Conservation (phyloP, 2,329 filamentous ascomycete genomes). For the Pseudogymnoascus sp. region DNA sequence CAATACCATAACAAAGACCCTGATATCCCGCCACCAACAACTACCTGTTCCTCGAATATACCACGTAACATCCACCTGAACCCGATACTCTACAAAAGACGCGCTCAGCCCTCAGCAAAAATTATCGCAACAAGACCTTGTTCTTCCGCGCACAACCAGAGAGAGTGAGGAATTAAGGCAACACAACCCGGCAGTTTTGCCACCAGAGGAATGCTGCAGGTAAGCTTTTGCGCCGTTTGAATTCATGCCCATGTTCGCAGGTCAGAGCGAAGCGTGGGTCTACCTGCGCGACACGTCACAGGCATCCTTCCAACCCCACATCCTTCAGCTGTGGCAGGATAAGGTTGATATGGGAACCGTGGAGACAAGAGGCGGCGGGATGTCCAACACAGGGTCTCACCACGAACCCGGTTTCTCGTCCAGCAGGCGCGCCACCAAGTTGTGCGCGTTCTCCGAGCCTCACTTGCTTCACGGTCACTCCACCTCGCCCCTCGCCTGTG, state of each 20-base stretch:
- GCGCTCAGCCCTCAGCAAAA: background rate
- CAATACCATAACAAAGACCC: background rate
- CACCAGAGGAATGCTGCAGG: constrained; percentile 28
- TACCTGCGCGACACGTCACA: background rate
- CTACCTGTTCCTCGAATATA: background rate
- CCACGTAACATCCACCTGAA: background rate
- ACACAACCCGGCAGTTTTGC: background rate
- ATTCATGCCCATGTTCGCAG: background rate
- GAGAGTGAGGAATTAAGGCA: background rate
- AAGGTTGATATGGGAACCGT: background rate
- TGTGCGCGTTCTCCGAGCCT: background rate
- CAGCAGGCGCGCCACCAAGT: background rate
- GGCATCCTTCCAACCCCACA: background rate
- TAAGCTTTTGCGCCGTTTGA: constrained; percentile 23
- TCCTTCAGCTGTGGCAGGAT: background rate
- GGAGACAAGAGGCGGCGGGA: background rate
- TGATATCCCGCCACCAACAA: background rate
- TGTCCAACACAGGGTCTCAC: background rate
- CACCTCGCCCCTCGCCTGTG: background rate
- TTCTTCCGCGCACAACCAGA: background rate
- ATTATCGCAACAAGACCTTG: background rate
- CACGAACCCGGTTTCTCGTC: background rate
- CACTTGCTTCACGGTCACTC: background rate
- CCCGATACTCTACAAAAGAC: background rate
- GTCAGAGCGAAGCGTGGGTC: background rate